Evolutionary conservation across 1,284 basidiomycete genomes (phyloP).

Genomic region (Meripilus lineatus): DNA sequence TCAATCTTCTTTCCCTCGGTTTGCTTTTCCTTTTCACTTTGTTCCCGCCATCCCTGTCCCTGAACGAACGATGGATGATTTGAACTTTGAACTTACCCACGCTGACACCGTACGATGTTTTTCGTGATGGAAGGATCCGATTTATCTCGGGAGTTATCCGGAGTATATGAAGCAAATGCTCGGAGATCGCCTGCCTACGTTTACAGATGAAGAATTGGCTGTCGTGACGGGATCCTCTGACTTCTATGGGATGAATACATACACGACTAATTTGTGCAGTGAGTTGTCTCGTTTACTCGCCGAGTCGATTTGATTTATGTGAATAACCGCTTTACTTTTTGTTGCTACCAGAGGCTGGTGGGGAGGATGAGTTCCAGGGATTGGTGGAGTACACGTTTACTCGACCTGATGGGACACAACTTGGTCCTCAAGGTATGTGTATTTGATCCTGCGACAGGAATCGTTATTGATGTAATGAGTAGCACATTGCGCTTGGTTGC

Average conservation of each 20-base stretch:
- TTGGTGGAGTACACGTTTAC: constrained; percentile 57
- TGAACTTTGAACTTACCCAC: too few relatives aligned
- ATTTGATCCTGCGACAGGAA: not conserved
- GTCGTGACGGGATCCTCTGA: constrained; percentile 68
- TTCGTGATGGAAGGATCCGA: constrained; percentile 49
- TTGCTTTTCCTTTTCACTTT: constrained; percentile 2
- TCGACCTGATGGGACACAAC: constrained; percentile 57
- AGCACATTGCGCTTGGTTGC: constrained; percentile 62
- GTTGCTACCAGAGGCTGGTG: constrained; percentile 45
- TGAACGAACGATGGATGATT: not conserved
- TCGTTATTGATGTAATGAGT: constrained; percentile 5
- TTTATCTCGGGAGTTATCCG: constrained; percentile 72
- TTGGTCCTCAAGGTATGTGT: constrained; percentile 59
- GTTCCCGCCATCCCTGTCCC: not conserved
- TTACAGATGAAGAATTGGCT: constrained; percentile 55
- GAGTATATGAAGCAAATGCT: constrained; percentile 54
- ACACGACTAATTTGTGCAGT: constrained; percentile 69
- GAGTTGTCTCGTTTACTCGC: constrained; percentile 22
- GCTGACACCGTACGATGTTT: constrained; percentile 9
- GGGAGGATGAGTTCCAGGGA: constrained; percentile 63
- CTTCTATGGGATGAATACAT: constrained; percentile 71
- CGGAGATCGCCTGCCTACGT: constrained; percentile 60
- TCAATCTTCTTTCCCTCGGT: constrained; percentile 2
- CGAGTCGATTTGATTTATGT: not conserved
- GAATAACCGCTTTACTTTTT: not conserved